Base-by-base conservation (phyloP, 768 basidiomycete genomes). In the Saitozyma podzolica region DNA sequence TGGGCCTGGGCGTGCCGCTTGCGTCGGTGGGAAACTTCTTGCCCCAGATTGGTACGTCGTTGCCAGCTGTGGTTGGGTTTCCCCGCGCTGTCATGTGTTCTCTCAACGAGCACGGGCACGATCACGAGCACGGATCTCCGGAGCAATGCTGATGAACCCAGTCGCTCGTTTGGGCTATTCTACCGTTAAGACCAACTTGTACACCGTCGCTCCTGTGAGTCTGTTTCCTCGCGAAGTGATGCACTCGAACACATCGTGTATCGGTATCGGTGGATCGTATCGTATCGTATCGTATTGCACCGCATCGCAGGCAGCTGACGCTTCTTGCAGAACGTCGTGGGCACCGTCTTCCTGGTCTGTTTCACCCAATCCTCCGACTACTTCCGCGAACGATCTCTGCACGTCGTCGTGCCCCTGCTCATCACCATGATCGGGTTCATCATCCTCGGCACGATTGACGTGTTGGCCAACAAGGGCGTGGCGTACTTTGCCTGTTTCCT, bases 401-500 rank as follows among this genome's bases (percentile, higher is more conserved):
- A 67, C 53, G 51, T 68, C 37, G 63, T 65, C 37, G 54, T 58
- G 13, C 58, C 50, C 19, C 60, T 69, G 10, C 50, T 62, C 16
- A 57, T 72, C 58, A 69, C 68, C 39, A 52, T 61, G 43, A 54
- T 59, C 50, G 65, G 72, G n/a, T 68, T 60, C 50, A 55, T 65
- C 56, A 60, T 69, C 54, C 80, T 85, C n/a, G 83, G 82, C 8
- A 80, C 79, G 14, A 83, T 84, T 43, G 78, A 85, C 55, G 77
- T 80, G 2, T 51, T 82, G 42, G 68, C 70, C n/a, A 74, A 83
- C 62, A 80, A 80, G 48, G 73, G 78, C 48, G 79, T 82, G 14
- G 84, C 84, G 19, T 85, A 85, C 73, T 85, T 86, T 68, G 84
- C 85, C 11, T 84, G 83, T 61, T 86, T 86, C 78, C 66, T 86